Evolutionary conservation across 1,139 yeast species (phyloP), one percentile per base, ranked within the genome.

Genomic region (Debaryomyces robertsiae): DNA sequence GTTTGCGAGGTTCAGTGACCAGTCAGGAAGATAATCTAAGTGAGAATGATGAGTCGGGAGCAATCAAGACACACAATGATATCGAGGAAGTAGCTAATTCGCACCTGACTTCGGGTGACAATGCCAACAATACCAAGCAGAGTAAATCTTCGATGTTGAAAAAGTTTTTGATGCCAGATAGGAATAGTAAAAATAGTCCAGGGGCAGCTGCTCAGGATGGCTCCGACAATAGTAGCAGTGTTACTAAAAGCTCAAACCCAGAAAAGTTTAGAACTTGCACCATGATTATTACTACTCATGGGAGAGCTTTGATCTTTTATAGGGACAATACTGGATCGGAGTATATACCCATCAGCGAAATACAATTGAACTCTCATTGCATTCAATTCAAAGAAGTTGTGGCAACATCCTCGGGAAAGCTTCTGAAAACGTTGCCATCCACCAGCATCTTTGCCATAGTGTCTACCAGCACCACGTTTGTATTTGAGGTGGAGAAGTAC

Each of bases 381-480:
- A 65, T 82, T 22, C 73, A 66, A 34, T 72, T 82, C 52, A 81
- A 77, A 48, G 88, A 82, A 54, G 67, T 79, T 16, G 65, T 78
- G 4, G 52, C 63, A 9, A 58, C 64, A 23, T 48, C 65, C 9
- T 49, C 50, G 16, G 50, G 60, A 18, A 63, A 61, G 45, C 58
- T 64, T 27, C 63, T 57, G 43, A 64, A 66, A 52, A 47, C 63
- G 33, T 40, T 68, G 3, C 69, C 75, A 0, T 60, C 68, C 3
- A 62, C 73, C 0, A 81, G 81, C 0, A 50, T 75, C 6, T 81
- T 81, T 65, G 83, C 81, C 0, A 71, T 82, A 27, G 69, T 70
- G 43, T 77, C 84, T 0, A 56, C 57, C 27, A 60, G 57, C 5
- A 64, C 75, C 2, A 69, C 84, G 0, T 70, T 77, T 46, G 68